Evolutionary conservation across 2,329 filamentous ascomycete genomes (phyloP).

Genomic region (Cladobotryum protrusum): DNA sequence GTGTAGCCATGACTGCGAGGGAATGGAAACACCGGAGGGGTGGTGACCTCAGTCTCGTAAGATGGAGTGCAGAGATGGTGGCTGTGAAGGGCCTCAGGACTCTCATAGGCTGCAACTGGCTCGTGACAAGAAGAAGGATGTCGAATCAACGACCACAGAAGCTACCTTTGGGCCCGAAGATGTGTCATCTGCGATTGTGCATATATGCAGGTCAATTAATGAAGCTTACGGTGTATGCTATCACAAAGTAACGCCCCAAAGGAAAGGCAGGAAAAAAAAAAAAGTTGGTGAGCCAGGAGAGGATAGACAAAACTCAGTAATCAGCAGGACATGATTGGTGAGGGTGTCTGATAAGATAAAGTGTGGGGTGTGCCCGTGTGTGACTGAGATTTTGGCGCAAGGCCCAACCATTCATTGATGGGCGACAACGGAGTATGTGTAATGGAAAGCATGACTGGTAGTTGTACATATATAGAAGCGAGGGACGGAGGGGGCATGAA

Average conservation of each 20-base stretch:
- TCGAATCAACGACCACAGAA: too few relatives aligned
- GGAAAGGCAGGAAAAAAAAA: constrained; percentile 4
- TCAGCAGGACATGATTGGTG: background rate
- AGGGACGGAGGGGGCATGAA: too few relatives aligned
- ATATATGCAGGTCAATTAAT: too few relatives aligned
- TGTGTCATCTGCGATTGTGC: too few relatives aligned
- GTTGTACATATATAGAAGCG: too few relatives aligned
- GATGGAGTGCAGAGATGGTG: background rate
- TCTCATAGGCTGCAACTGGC: constrained; percentile 13
- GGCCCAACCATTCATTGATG: too few relatives aligned
- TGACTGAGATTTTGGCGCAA: too few relatives aligned
- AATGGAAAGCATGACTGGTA: too few relatives aligned
- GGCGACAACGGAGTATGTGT: too few relatives aligned
- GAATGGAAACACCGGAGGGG: constrained; percentile 1
- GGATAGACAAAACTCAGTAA: constrained; percentile 1
- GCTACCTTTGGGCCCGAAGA: too few relatives aligned
- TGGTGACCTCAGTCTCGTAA: background rate
- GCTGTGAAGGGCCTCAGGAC: constrained; percentile 3
- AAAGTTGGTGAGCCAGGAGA: constrained; percentile 1
- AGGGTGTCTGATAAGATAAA: background rate
- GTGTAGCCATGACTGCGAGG: constrained; percentile 12
- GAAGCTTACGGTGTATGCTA: background rate
- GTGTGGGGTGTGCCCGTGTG: background rate
- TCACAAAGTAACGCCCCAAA: background rate
- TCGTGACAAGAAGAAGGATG: background rate